Evolutionary conservation across 257 asterid species (phyloP).

Genomic region (Handroanthus guayacan): DNA sequence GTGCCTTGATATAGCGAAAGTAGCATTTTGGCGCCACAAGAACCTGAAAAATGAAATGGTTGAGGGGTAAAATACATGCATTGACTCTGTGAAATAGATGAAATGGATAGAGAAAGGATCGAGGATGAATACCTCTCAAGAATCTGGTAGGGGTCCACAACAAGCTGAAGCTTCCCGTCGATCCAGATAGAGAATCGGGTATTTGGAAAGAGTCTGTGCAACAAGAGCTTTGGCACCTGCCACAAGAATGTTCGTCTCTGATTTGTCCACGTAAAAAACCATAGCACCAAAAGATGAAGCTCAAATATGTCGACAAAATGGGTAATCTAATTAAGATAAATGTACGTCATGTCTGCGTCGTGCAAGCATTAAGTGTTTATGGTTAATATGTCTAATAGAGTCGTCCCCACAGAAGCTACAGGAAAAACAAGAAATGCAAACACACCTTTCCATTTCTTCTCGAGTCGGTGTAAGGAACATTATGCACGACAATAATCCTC

Average conservation of each 20-base stretch:
- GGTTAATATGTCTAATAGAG: constrained; percentile 22
- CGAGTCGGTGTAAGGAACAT: constrained; percentile 85
- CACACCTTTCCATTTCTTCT: constrained; percentile 96
- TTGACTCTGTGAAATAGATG: constrained; percentile 19
- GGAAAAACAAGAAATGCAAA: constrained; percentile 26
- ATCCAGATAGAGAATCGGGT: constrained; percentile 92
- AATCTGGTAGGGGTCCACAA: constrained; percentile 92
- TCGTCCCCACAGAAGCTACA: constrained; percentile 20
- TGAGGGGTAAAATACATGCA: neutral
- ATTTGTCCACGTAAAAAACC: too few relatives aligned
- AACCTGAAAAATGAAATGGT: constrained; percentile 58
- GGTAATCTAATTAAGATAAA: too few relatives aligned
- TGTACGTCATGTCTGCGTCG: neutral
- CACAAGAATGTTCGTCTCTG: constrained; percentile 33
- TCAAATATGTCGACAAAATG: constrained; percentile 20
- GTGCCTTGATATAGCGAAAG: constrained; percentile 94
- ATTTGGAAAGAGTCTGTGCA: constrained; percentile 94
- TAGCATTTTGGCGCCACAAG: constrained; percentile 91
- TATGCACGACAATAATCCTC: constrained; percentile 87
- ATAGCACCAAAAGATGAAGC: constrained; percentile 11
- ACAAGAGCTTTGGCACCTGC: constrained; percentile 93
- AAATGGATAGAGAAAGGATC: constrained; percentile 28
- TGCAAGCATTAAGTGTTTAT: neutral
- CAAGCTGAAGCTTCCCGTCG: constrained; percentile 95
- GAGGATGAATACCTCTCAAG: constrained; percentile 75